Evolutionary conservation across 2,329 filamentous ascomycete species (phyloP), one percentile per base, ranked within the genome.

Genomic region (Macrophomina pseudophaseolina): DNA sequence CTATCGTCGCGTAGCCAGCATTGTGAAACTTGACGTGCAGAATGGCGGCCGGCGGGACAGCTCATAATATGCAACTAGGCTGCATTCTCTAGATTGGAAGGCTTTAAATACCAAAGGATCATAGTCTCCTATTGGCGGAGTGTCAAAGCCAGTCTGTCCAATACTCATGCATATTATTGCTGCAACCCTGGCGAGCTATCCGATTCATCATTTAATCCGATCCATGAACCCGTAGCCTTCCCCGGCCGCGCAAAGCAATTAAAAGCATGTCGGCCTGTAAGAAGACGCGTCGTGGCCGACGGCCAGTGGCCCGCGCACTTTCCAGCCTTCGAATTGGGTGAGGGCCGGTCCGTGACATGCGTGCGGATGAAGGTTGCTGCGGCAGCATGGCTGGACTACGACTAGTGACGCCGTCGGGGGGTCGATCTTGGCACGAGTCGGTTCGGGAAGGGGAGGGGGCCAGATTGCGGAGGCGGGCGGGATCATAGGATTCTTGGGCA

Each of bases 191-290:
- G 56, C 51, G 14, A 42, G 42, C 40, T 23, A 35, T 23, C 44
- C 44, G 58, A 62, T 62, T 62, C 58, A 49, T 40, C 58, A 5
- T 35, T 62, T 14, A 49, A 28, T 16, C 58, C 58, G 58, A 62
- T 62, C 58, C 44, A 11, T 49, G 42, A 18, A 49, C 56, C 35
- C 12, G 35, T 23, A 44, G 14, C 52, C 32, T 23, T 12, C 14
- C 35, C 56, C 28, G n/a, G 42, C 14, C 56, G 30, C 42, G 28
- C 56, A 60, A 33, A 35, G 32, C 44, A 49, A 35, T 49, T 46
- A 18, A 11, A 38, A 28, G n/a, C 18, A 2, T 32, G 12, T 5
- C 12, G 44, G 33, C 58, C 58, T 62, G 42, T 62, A 18, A 62
- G 44, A 48, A 38, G 8, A 38, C 58, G 58, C 28, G 58, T 40